Evolutionary conservation across 1,284 basidiomycete genomes (phyloP), one percentile per base, ranked within the genome.

Genomic region (Vanrija sp.): DNA sequence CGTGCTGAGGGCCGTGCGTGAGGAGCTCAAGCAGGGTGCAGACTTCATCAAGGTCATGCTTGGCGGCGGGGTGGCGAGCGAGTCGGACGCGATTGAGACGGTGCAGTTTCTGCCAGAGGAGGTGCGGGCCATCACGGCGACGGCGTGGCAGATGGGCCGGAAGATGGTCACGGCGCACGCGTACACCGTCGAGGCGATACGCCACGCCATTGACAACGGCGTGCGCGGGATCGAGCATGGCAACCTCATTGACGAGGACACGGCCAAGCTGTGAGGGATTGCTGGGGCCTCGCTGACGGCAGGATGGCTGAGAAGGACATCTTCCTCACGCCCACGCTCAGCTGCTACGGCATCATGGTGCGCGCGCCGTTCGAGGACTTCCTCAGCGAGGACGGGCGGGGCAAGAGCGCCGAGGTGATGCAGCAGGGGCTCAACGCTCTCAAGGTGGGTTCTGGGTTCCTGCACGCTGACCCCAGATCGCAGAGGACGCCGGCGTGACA

Each of bases 161-260:
- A 63, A 52, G 14, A 55, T 60, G 41, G 64, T 66, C 19, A 69
- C 69, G 3, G 65, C 68, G 10, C 69, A 69, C 56, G 66, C 65
- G 15, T 69, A 67, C 44, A 71, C 68, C 3, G 47, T 55, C 35
- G 64, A 67, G 20, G 65, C 67, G 1, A 66, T 68, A 37, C 51
- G 59, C 9, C 65, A 69, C 47, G 68, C 69, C 10, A 63, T 72
- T 38, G 62, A 69, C 22, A 65, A 62, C 38, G 68, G 68, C 15
- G 61, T 66, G n/a, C 57, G 53, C 39, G 79, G 79, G 0, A 81
- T 81, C 41, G 80, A 81, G 57, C 80, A 81, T 51, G 80, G 80
- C 7, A 72, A 73, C 50, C 57, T 74, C 12, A 45, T 75, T 7
- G 68, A 72, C 51, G 50, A 60, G 25, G 57, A 59, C n/a, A 73